A percentile compares a stretch with the other conserved stretches of the same genome.
Conservation (phyloP, 345 rosid genomes). For the Aquilaria yunnanensis region DNA sequence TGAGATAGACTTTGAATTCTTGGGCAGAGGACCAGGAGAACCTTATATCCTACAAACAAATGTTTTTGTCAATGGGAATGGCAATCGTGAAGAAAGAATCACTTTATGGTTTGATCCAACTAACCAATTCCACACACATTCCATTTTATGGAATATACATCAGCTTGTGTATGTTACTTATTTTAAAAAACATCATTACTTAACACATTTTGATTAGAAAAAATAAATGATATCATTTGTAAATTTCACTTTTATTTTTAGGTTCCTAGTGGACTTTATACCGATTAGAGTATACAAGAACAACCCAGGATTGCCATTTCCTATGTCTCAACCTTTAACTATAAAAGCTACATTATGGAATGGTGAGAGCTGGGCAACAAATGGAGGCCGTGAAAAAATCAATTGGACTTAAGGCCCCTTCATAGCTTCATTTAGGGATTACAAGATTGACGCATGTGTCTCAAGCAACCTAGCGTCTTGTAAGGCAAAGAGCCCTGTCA, state of each 20-base stretch:
- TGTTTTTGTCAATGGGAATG: conserved; percentile 58
- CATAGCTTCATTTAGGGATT: conserved; percentile 54
- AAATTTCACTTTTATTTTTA: conserved; percentile 10
- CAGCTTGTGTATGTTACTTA: conserved; percentile 64
- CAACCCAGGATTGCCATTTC: conserved; percentile 68
- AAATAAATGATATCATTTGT: background rate
- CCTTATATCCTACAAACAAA: conserved; percentile 88
- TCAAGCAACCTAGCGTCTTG: conserved; percentile 61
- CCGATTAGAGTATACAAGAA: conserved; percentile 75
- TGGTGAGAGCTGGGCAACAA: conserved; percentile 88
- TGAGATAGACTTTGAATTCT: conserved; percentile 79
- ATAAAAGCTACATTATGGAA: conserved; percentile 67
- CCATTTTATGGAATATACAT: conserved; percentile 75
- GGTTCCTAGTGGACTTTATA: conserved; percentile 69
- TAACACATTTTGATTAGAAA: no score
- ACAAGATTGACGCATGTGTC: conserved; percentile 64
- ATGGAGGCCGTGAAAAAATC: conserved; percentile 66
- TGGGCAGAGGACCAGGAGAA: conserved; percentile 62
- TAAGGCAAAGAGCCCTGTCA: conserved; percentile 35
- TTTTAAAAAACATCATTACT: no score
- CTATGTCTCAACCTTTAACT: conserved; percentile 73
- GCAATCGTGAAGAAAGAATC: conserved; percentile 70
- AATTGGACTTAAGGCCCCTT: conserved; percentile 82
- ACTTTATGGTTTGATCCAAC: conserved; percentile 94
- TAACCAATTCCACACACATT: conserved; percentile 61